These are phyloP conservation scores for Vanderwaltozyma tropicalis DNA, from an alignment of 805 yeast genomes.

Conservation along the genomic window DNA sequence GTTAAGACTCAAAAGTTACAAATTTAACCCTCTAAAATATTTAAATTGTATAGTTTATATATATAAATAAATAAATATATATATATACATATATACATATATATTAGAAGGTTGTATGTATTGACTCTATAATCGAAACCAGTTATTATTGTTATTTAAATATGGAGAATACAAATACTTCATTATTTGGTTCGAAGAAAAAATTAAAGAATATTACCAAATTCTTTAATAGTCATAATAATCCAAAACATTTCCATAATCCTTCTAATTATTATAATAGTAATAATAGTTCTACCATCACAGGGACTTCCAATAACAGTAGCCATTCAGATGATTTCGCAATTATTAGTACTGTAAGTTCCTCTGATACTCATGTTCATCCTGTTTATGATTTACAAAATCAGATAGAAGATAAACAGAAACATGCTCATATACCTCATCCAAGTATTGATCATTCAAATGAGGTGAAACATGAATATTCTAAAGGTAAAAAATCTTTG, in stretches of 20 bases:
- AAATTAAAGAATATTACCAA: neutral
- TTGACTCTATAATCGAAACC: no score
- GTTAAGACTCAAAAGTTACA: no score
- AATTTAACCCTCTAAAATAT: no score
- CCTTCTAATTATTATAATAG: constrained; percentile 4
- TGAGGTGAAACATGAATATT: neutral
- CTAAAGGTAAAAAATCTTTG: constrained; percentile 13
- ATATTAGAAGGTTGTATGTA: no score
- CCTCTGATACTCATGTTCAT: constrained; percentile 18
- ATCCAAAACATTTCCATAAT: constrained; percentile 7
- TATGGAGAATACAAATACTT: neutral
- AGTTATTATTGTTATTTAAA: neutral
- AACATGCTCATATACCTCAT: neutral
- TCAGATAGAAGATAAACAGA: constrained; percentile 16
- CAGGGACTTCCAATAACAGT: neutral
- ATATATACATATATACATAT: no score
- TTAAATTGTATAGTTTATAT: no score
- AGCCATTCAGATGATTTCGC: neutral
- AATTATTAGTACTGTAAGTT: neutral
- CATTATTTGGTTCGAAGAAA: neutral
- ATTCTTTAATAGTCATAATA: neutral
- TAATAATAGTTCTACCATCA: neutral
- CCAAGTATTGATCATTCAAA: neutral
- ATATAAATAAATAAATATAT: no score
- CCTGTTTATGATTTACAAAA: constrained; percentile 22